Evolutionary conservation across 1,284 basidiomycete genomes (phyloP), one percentile per base, ranked within the genome.

Genomic region (Puccinia novopanici): DNA sequence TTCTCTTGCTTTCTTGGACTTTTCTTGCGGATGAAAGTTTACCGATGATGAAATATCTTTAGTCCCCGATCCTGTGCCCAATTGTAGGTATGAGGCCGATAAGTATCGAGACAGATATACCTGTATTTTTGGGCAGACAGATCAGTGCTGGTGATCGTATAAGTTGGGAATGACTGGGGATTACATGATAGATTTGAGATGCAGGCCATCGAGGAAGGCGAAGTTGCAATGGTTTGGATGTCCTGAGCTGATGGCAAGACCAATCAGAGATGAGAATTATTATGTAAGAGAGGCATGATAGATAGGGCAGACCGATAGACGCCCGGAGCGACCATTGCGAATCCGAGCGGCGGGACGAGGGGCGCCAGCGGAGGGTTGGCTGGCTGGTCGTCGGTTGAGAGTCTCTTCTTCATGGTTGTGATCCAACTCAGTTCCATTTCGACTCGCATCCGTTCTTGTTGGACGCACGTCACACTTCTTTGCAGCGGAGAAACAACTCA

Each of bases 21-120:
- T 59, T 13, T 59, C 15, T 24, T 59, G 12, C 22, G 34, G 34
- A 19, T 48, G 45, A 48, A 13, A 48, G 45, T 54, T 67, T 34
- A 78, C 76, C 76, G 65, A 37, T 78, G 55, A 71, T 78, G 76
- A 61, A 78, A 78, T 19, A 78, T 71, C 42, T 78, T 78, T n/a
- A 78, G 55, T 10, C 67, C 76, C n/a, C 76, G 24, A 24, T 78
- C 76, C 42, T 78, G 76, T 3, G 67, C 67, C 76, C 76, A 78
- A 71, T 71, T 78, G 30, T 61, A 78, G 24, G 76, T 78, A 71
- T 78, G 76, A 22, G 76, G 76, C 27, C 76, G 63, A 37, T 78
- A 78, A 59, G 50, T 30, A 42, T 78, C 76, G 6, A 40, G 54
- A 50, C 52, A 78, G 22, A 78, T 45, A 57, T 78, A 78, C 76